Base-by-base conservation (phyloP, 768 basidiomycete species). In the Zangia roseola region DNA sequence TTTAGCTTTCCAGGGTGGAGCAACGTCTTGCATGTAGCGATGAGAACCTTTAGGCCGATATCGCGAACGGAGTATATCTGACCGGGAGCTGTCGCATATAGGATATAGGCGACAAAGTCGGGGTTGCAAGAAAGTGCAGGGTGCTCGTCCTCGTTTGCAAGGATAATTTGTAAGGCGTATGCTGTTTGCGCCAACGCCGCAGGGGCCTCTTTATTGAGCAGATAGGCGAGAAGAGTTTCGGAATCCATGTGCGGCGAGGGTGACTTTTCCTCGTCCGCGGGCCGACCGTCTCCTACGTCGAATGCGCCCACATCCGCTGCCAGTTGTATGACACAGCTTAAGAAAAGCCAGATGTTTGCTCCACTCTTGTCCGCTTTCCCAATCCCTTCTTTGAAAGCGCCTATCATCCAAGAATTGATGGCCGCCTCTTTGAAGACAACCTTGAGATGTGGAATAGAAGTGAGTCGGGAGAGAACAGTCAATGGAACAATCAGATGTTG, bases 31-130 rank as follows among this genome's bases (percentile, higher is more conserved):
- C 36, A 43, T 14, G 41, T 26, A 19, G 42, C 26, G 8, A 44
- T 21, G 8, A 49, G 48, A 31, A 44, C 26, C 8, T 49, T 44
- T 2, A 35, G 19, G 12, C 42, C 43, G 14, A 49, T 38, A 30
- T 49, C 36, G 6, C 28, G 48, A 34, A 49, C 10, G 13, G 42
- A 38, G 28, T 49, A 38, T 21, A 38, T 28, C 30, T 49, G 48
- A 4, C 48, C 48, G 8, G 42, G 28, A 9, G 28, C 28, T 4
- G 48, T 49, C n/a, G 43, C 28, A 31, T 19, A 31, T 14, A 49
- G 19, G 36, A 49, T 49, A 19, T 49, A 49, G 13, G 36, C 38
- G 48, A 49, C 30, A 9, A 49, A 49, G 17, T 49, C 42, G 6
- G 26, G 48, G 16, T 44, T 10, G 21, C 31, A 44, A 13, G 36